Evolutionary conservation across 306 rosid genomes (phyloP).

Genomic region (Hippophae rhamnoides): DNA sequence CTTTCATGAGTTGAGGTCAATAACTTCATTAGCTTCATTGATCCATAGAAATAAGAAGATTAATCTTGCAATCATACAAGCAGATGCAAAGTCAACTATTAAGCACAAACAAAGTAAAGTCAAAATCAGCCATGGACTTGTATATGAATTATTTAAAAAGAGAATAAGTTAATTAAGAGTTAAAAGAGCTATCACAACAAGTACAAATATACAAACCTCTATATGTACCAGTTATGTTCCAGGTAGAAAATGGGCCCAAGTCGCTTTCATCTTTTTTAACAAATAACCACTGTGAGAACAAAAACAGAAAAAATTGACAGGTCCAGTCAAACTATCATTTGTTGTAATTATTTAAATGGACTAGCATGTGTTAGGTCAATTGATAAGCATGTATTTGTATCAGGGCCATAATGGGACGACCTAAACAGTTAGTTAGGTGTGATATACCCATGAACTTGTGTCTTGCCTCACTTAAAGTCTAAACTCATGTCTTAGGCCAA

Average conservation of each 20-base stretch:
- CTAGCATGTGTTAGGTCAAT: neutral
- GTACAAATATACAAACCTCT: slow-evolving; percentile 40
- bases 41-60: too few species aligned
- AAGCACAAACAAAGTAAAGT: too few species aligned
- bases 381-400: neutral
- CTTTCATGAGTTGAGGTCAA: too few species aligned
- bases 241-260: slow-evolving; percentile 72
- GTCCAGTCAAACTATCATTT: slow-evolving; percentile 16
- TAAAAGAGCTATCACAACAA: neutral
- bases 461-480: too few species aligned
- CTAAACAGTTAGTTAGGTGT: too few species aligned
- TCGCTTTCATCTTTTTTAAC: slow-evolving; percentile 74
- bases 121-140: too few species aligned
- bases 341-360: slow-evolving; percentile 8
- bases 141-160: too few species aligned
- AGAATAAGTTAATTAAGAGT: neutral
- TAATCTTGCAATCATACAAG: too few species aligned
- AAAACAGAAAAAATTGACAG: slow-evolving; percentile 16
- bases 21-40: too few species aligned
- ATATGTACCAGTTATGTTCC: slow-evolving; percentile 97
- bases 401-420: too few species aligned
- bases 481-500: neutral
- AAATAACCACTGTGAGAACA: slow-evolving; percentile 75
- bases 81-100: too few species aligned
- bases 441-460: too few species aligned